These are phyloP conservation scores for Leccinum ochraceum DNA, from an alignment of 768 basidiomycete genomes.

Conservation along the genomic window DNA sequence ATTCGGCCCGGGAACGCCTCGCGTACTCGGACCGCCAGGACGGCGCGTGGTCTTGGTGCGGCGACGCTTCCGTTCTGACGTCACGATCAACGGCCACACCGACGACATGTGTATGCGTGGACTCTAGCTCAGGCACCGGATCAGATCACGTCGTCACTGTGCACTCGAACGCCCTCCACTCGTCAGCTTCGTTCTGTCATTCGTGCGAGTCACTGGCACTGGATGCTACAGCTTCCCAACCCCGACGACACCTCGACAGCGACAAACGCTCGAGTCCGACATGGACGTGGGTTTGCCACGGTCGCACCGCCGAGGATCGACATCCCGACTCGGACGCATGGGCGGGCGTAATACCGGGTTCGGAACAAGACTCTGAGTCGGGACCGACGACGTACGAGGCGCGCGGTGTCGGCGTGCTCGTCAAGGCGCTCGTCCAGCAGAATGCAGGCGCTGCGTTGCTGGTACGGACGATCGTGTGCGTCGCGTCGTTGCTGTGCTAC, in stretches of 20 bases:
- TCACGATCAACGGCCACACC: background rate
- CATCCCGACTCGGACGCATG: background rate
- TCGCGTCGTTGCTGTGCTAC: slow-evolving; percentile 6
- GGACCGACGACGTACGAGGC: slow-evolving; percentile 11
- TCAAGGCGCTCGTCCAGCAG: slow-evolving; percentile 24
- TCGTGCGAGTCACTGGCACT: too few species aligned
- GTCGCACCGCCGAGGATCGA: background rate
- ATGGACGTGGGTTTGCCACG: background rate
- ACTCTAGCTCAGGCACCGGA: background rate
- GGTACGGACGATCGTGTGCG: slow-evolving; percentile 7
- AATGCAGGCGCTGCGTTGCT: slow-evolving; percentile 11
- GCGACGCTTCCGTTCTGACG: background rate
- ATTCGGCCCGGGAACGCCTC: background rate
- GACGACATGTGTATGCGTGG: background rate
- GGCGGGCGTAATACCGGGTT: too few species aligned
- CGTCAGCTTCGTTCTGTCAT: background rate
- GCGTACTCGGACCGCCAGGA: background rate
- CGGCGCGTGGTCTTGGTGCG: background rate
- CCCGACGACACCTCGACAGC: background rate
- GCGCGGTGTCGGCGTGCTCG: slow-evolving; percentile 14
- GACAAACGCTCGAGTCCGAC: background rate
- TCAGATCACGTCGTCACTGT: background rate
- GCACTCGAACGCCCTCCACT: background rate
- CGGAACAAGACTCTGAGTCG: background rate
- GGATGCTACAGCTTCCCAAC: background rate